Conservation (phyloP, 2,329 filamentous ascomycete species). For the Sporothrix curviconia region DNA sequence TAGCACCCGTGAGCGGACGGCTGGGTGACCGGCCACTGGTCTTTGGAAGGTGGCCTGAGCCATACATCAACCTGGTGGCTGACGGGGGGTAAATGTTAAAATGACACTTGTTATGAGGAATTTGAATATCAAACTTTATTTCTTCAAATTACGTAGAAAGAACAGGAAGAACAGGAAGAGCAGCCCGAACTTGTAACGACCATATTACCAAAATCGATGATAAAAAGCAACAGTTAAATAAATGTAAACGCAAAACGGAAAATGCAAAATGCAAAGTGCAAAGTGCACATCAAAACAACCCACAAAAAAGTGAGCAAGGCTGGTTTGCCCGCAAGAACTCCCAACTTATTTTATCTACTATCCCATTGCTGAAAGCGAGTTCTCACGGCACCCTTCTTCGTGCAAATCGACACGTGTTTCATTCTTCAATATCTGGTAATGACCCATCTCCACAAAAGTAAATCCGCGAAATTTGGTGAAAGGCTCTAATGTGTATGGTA, state of each 20-base stretch:
- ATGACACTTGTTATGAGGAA: not conserved
- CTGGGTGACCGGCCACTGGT: slow-evolving; percentile 75
- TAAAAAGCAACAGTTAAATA: no score
- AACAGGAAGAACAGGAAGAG: not conserved
- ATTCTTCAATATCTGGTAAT: no score
- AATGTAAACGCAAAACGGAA: no score
- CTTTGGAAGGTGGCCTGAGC: slow-evolving; percentile 81
- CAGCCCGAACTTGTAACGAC: not conserved
- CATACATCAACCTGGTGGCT: slow-evolving; percentile 70
- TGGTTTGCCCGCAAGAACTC: not conserved
- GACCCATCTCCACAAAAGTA: no score
- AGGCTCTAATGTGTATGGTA: not conserved
- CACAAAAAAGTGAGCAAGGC: not conserved
- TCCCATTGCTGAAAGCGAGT: no score
- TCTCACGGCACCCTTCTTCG: no score
- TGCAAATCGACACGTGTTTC: no score
- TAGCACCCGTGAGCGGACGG: slow-evolving; percentile 77
- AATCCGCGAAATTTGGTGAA: no score
- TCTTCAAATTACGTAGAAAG: not conserved
- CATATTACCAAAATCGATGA: not conserved
- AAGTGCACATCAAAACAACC: not conserved
- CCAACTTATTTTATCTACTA: not conserved
- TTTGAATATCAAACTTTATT: not conserved
- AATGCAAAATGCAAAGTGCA: not conserved
- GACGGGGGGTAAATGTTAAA: no score